These are phyloP conservation scores for Pichia terricola DNA, from an alignment of 1,139 yeast species.

Conservation along the genomic window DNA sequence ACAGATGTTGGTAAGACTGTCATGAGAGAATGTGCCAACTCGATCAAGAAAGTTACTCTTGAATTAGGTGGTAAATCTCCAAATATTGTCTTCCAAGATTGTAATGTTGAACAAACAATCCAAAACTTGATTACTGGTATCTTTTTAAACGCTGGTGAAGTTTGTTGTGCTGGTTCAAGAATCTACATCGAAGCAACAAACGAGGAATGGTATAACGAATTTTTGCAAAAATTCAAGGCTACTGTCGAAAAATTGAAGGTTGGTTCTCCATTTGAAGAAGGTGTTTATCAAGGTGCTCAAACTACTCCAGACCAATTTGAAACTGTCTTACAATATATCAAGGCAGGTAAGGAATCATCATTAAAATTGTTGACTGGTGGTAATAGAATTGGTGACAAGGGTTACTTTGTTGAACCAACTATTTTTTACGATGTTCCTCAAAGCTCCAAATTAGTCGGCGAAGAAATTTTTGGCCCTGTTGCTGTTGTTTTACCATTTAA, in stretches of 20 bases:
- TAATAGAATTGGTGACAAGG: slow-evolving; percentile 54
- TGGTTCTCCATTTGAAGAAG: slow-evolving; percentile 71
- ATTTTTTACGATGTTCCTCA: slow-evolving; percentile 63
- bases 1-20: slow-evolving; percentile 73
- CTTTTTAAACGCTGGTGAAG: slow-evolving; percentile 81
- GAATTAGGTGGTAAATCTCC: slow-evolving; percentile 89
- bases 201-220: slow-evolving; percentile 61
- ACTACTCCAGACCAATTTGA: slow-evolving; percentile 67
- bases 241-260: slow-evolving; percentile 46
- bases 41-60: slow-evolving; percentile 70
- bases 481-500: slow-evolving; percentile 65
- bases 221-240: slow-evolving; percentile 46
- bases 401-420: slow-evolving; percentile 74
- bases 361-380: slow-evolving; percentile 75
- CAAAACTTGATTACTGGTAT: slow-evolving; percentile 52
- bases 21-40: slow-evolving; percentile 60
- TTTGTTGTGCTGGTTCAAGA: slow-evolving; percentile 83
- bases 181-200: slow-evolving; percentile 48
- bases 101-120: slow-evolving; percentile 55
- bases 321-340: slow-evolving; percentile 65
- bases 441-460: slow-evolving; percentile 60
- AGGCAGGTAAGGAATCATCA: slow-evolving; percentile 66
- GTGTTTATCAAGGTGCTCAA: slow-evolving; percentile 78
- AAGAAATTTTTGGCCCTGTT: slow-evolving; percentile 86
- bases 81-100: slow-evolving; percentile 67